These are phyloP conservation scores for Spergularia bocconei DNA, from an alignment of 148 eudicot species.

Conservation along the genomic window DNA sequence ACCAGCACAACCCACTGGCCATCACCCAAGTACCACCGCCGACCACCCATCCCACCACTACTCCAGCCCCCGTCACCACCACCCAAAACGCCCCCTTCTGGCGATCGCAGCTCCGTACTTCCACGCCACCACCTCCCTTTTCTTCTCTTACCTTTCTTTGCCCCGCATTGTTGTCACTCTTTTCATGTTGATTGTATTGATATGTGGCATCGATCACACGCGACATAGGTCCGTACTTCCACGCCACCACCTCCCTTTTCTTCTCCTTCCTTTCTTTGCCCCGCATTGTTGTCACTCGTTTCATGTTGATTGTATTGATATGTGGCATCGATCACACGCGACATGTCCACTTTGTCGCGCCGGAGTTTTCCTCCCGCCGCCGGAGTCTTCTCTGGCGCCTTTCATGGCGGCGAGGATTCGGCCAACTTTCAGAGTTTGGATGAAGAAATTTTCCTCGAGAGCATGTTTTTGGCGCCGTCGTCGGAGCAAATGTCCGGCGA, in stretches of 20 bases:
- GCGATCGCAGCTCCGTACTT: too few relatives aligned
- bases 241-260: too few relatives aligned
- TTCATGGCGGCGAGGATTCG: conserved; percentile 76
- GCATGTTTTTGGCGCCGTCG: conserved; percentile 42
- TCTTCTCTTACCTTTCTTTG: too few relatives aligned
- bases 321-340: conserved; percentile 83
- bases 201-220: conserved; percentile 78
- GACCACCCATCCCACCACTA: too few relatives aligned
- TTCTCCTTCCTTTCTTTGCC: too few relatives aligned
- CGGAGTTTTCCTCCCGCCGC: conserved; percentile 34
- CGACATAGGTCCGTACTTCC: too few relatives aligned
- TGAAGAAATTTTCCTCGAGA: conserved; percentile 45
- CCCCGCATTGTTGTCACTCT: conserved; percentile 72
- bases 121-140: too few relatives aligned
- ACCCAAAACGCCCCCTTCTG: too few relatives aligned
- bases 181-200: conserved; percentile 96
- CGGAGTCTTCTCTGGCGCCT: conserved; percentile 60
- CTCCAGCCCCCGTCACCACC: too few relatives aligned
- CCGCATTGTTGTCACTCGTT: conserved; percentile 68
- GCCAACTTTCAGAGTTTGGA: conserved; percentile 67
- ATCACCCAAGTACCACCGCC: too few relatives aligned
- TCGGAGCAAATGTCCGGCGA: conserved; percentile 28
- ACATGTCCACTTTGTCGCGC: conserved; percentile 89
- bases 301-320: conserved; percentile 90
- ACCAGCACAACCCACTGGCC: too few relatives aligned